Base-by-base conservation (phyloP, 495 filamentous ascomycete species). In the Pseudevernia furfuracea region DNA sequence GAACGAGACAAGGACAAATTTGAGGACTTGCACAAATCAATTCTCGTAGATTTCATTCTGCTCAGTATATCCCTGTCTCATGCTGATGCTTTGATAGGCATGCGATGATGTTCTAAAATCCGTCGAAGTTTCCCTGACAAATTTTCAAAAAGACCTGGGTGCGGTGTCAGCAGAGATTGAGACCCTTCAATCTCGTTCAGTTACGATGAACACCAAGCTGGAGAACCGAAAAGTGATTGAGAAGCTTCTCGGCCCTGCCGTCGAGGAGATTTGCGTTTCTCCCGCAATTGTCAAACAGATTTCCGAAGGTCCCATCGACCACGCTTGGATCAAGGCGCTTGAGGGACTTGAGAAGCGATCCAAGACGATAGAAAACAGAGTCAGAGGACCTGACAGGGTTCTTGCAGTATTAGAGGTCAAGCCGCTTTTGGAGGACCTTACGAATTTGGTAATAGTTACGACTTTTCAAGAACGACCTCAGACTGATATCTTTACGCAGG, bases 121-220 rank as follows among this genome's bases (percentile, higher is more conserved):
- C 1, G 92, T 98, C 56, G 93, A 98, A 75, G 82, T 83, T 23
- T 97, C 96, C 71, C 76, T 98, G 58, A 89, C 89, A 52, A 91
- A 87, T 71, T 98, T 98, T 70, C 91, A 92, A 75, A 88, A 88
- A 58, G 94, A 98, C 73, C 81, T 98, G 19, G 92, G 91, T 5
- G 83, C 84, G 3, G 95, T 98, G 9, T 96, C 94, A 12, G 86
- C 90, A 5, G 94, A 98, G 71, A 98, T 98, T 36, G 95, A 98
- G 75, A 90, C 84, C 19, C 78, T 98, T 23, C 94, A 98, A 74
- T 84, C 87, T 39, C 85, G 92, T 23, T 97, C 94, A 3, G 84
- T 86, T 8, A 84, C 87, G 39, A 74, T 98, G 66, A 97, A 92
- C 68, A 84, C 87, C n/a, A 86, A 91, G 73, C 76, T 97, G 39